A percentile compares a stretch with the other conserved stretches of the same genome.
Evolutionary conservation across 805 yeast genomes (phyloP).

Genomic region (Metschnikowia continentalis): DNA sequence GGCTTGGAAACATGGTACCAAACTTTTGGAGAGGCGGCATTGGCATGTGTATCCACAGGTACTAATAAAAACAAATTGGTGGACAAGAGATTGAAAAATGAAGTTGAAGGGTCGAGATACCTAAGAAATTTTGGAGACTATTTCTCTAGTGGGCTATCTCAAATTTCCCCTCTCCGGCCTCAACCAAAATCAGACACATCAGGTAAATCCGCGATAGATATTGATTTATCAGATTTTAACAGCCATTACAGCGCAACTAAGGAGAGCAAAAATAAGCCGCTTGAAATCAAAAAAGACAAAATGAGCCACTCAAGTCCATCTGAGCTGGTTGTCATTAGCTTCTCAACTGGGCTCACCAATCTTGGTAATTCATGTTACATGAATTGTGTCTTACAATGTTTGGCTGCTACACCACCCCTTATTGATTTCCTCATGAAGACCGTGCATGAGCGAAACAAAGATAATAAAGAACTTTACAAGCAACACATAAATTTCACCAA

Average conservation of each 20-base stretch:
- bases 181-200: neutral
- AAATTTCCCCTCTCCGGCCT: neutral
- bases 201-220: neutral
- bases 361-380: constrained; percentile 91
- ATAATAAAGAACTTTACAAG: constrained; percentile 46
- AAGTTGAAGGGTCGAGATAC: constrained; percentile 5
- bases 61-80: constrained; percentile 7
- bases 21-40: constrained; percentile 24
- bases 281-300: neutral
- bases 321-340: constrained; percentile 10
- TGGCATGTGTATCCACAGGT: constrained; percentile 3
- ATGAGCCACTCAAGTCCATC: neutral
- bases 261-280: neutral
- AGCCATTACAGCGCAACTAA: neutral
- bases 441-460: neutral
- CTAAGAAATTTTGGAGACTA: constrained; percentile 14
- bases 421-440: constrained; percentile 51
- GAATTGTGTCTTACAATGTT: constrained; percentile 86
- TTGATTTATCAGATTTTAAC: neutral
- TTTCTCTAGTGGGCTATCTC: constrained; percentile 8
- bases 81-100: constrained; percentile 11
- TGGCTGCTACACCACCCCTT: constrained; percentile 67
- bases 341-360: constrained; percentile 70
- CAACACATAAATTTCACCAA: constrained; percentile 70
- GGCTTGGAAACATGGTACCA: constrained; percentile 35